Evolutionary conservation across 805 yeast genomes (phyloP), one percentile per base, ranked within the genome.

Genomic region (Teunomyces aglyptinius): DNA sequence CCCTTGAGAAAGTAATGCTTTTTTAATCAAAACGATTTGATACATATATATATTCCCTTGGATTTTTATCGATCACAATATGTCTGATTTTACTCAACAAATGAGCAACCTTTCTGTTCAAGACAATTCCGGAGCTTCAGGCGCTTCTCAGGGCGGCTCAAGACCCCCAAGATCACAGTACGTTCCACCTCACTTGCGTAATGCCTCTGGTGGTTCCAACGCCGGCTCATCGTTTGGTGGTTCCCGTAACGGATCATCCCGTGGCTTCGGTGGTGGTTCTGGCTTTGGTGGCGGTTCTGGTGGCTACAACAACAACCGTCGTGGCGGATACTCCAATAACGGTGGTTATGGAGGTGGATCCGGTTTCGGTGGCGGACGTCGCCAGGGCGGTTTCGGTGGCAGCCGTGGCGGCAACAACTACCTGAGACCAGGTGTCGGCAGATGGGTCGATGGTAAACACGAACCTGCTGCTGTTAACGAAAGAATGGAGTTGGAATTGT

Each of bases 401-500:
- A 59, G 67, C 35, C 50, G 59, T 40, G 58, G 60, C 46, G 58
- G 55, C 46, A 56, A 63, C 55, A 49, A 58, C 51, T 63, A 57
- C 39, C 63, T 66, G 39, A 67, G 73, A 54, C 70, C 73, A 31
- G 85, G 85, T 54, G 85, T 81, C 55, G 99, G 99, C 58, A 76
- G 77, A 54, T 94, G 89, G 80, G 84, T 76, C 46, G 86, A 90
- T 63, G 98, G 97, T 58, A 81, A 81, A 63, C 98, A 92, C 66
- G 76, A 82, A 54, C 96, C 96, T 49, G 89, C 96, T 50, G 78
- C 83, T 47, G 77, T 71, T 54, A 86, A 87, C 68, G 81, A 80
- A 59, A 74, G 75, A 48, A 60, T 84, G 55, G 99, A 94, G 74
- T 58, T 76, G 47, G 90, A 89, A 61, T 76, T 94, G 52, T 95